Evolutionary conservation across 495 filamentous ascomycete species (phyloP).

Genomic region (Hypoxylon crocopeplum): DNA sequence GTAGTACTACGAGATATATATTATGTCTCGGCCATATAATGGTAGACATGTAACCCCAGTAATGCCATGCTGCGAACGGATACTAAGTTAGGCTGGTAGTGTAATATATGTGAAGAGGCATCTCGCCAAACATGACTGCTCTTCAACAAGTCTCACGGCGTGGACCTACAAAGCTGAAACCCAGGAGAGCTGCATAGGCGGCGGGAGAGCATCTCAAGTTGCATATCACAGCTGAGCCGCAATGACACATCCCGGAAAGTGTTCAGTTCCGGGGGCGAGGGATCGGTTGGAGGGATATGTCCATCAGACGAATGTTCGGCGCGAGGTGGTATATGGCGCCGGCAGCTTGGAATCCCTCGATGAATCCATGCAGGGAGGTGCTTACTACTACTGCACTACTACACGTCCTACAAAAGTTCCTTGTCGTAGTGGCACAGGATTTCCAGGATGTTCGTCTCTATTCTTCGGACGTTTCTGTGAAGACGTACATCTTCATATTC

Average conservation of each 20-base stretch:
- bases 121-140: too few species aligned
- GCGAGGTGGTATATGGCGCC: background rate
- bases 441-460: constrained; percentile 11
- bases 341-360: constrained; percentile 15
- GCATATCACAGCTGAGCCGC: constrained; percentile 24
- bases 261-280: background rate
- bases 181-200: too few species aligned
- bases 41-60: too few species aligned
- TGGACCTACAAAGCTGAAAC: too few species aligned
- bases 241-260: constrained; percentile 9
- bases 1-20: too few species aligned
- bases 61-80: too few species aligned
- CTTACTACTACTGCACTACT: constrained; percentile 24
- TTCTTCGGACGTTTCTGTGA: constrained; percentile 8
- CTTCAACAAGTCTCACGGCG: too few species aligned
- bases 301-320: constrained; percentile 3
- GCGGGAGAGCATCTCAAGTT: too few species aligned
- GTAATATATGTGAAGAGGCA: too few species aligned
- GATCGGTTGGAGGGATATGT: background rate
- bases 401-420: constrained; percentile 15
- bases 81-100: too few species aligned
- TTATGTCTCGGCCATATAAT: too few species aligned
- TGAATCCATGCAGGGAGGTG: constrained; percentile 8
- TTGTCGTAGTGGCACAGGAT: constrained; percentile 12
- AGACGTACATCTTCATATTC: too few species aligned